Percentiles rank a stretch among this genome's conserved stretches.
Evolutionary conservation across 495 filamentous ascomycete species (phyloP).

Genomic region (Penicillium herquei): DNA sequence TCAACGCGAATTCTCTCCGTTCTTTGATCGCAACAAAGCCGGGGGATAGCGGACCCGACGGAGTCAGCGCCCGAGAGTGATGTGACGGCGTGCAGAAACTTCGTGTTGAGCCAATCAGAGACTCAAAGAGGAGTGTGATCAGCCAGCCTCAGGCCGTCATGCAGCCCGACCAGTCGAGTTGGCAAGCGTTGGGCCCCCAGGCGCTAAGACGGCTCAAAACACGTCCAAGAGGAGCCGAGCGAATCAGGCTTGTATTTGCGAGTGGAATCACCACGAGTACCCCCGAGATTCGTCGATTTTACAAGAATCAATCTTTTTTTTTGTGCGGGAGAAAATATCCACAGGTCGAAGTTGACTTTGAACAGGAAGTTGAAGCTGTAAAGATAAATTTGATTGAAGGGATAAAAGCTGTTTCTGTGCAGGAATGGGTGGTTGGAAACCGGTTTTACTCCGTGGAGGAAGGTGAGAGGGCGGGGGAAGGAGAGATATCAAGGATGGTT

Average conservation of each 20-base stretch:
- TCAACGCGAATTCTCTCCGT: neutral
- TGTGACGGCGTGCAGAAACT: slow-evolving; percentile 20
- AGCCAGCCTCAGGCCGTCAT: slow-evolving; percentile 28
- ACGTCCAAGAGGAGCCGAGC: slow-evolving; percentile 18
- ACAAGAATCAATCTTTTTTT: neutral
- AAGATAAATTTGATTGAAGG: neutral
- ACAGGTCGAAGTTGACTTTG: neutral
- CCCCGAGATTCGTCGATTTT: too few relatives aligned
- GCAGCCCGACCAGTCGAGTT: slow-evolving; percentile 19
- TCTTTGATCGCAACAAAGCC: neutral
- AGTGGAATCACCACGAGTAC: slow-evolving; percentile 16
- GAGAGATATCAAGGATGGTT: neutral
- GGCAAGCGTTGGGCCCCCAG: slow-evolving; percentile 27
- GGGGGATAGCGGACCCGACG: slow-evolving; percentile 4
- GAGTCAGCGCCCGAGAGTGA: slow-evolving; percentile 11
- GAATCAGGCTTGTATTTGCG: slow-evolving; percentile 9
- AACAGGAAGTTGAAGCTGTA: too few relatives aligned
- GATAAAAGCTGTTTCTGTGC: too few relatives aligned
- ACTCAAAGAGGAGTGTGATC: slow-evolving; percentile 8
- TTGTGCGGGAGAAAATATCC: neutral
- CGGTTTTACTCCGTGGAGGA: neutral
- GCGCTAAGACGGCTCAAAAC: slow-evolving; percentile 18
- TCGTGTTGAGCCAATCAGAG: slow-evolving; percentile 18
- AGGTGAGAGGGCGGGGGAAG: neutral
- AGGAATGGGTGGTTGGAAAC: too few relatives aligned